phyloP scores from a whole-genome alignment of 257 asterid species.

The Solanum lycopersicoides region DNA sequence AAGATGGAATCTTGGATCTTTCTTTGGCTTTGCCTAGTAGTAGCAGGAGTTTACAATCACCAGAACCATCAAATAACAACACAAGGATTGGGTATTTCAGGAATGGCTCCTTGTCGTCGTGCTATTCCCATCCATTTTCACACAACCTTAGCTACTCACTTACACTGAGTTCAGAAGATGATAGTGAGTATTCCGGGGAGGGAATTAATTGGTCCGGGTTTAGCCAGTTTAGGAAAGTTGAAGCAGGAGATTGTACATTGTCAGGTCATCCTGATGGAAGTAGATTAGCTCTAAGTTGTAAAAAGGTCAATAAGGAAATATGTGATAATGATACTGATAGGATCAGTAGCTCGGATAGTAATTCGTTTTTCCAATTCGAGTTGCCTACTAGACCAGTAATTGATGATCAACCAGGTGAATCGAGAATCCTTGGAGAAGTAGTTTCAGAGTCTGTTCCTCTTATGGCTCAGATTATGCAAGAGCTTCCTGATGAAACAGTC shows the following conservation, averaged over 20 bases:
- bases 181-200: constrained; percentile 48
- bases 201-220: constrained; percentile 92
- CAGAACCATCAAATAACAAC: constrained; percentile 49
- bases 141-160: constrained; percentile 93
- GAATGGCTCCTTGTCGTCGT: constrained; percentile 49
- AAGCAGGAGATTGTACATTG: constrained; percentile 55
- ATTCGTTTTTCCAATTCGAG: constrained; percentile 71
- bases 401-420: constrained; percentile 54
- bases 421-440: constrained; percentile 56
- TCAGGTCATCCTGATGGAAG: constrained; percentile 42
- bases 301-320: constrained; percentile 26
- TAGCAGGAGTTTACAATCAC: constrained; percentile 41
- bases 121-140: constrained; percentile 58
- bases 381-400: constrained; percentile 59
- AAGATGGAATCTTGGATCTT: constrained; percentile 12
- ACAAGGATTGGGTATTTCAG: constrained; percentile 60
- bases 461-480: constrained; percentile 63
- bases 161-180: constrained; percentile 66
- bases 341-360: constrained; percentile 58
- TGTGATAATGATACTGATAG: constrained; percentile 38
- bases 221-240: constrained; percentile 75
- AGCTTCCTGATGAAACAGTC: constrained; percentile 60
- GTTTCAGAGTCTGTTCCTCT: constrained; percentile 60
- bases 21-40: constrained; percentile 64
- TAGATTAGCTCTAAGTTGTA: constrained; percentile 29